These are phyloP conservation scores for Polytolypa hystricis DNA, from an alignment of 2,329 filamentous ascomycete genomes.

Conservation along the genomic window DNA sequence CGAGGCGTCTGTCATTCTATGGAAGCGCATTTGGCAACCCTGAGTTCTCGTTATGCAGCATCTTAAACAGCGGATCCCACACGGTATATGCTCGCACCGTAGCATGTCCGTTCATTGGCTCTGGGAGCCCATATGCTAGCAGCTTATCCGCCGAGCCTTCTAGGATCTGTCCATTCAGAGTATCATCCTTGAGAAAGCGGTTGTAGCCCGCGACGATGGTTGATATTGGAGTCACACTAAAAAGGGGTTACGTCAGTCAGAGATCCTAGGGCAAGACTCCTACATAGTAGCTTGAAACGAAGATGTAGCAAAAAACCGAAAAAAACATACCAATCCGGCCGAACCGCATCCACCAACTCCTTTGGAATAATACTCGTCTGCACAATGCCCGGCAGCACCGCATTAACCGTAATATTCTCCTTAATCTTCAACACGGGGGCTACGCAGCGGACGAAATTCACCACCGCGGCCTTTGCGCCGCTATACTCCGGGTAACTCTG, in stretches of 20 bases:
- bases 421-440: conserved; percentile 33
- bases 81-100: conserved; percentile 36
- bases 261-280: not conserved
- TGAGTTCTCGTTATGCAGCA: conserved; percentile 35
- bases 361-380: conserved; percentile 36
- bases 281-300: too few species aligned
- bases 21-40: conserved; percentile 29
- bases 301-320: too few species aligned
- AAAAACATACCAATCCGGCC: conserved; percentile 19
- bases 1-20: conserved; percentile 8
- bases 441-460: conserved; percentile 30
- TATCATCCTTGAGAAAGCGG: conserved; percentile 36
- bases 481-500: conserved; percentile 39
- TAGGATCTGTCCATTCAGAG: conserved; percentile 32
- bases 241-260: not conserved
- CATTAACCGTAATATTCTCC: conserved; percentile 41
- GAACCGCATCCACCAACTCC: conserved; percentile 34
- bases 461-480: conserved; percentile 41
- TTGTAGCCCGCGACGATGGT: conserved; percentile 39
- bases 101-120: conserved; percentile 31
- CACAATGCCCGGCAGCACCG: conserved; percentile 39
- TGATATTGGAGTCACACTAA: conserved; percentile 29
- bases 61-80: conserved; percentile 39
- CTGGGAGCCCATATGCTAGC: conserved; percentile 27
- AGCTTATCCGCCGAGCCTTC: conserved; percentile 36